Base-by-base conservation (phyloP, 345 rosid genomes). In the Eucalyptus marginata region DNA sequence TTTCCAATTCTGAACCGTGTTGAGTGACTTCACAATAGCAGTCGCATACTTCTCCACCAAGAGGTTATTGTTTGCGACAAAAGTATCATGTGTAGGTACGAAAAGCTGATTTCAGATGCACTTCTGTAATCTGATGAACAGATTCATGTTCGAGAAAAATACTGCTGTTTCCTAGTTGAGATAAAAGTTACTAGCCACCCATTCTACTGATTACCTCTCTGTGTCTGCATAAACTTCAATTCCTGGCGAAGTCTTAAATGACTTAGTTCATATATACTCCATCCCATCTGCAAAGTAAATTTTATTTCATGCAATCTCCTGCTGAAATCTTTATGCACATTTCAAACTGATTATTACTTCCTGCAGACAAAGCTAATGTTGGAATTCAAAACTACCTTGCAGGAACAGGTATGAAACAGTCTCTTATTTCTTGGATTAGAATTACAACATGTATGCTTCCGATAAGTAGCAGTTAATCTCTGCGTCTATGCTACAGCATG, bases 281-380 rank as follows among this genome's bases (percentile, higher is more conserved):
- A 33, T 71, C 44, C 81, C 25, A 3, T 18, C 40, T 18, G 81
- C 46, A 71, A 33, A 71, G 81, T 71, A 71, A 16, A 31, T 71
- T 71, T 71, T 76, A 76, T 40, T 76, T 36, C 83, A 36, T 14
- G 84, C 84, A 76, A 10, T 20, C 84, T 40, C 29, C 27, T 36
- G 29, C 84, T 76, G 47, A 76, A 20, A 11, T 76, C 84, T 7
- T 40, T 25, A 20, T 76, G 47, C 47, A 40, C 47, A 76, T 76
- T 76, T 76, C 29, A 76, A 76, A 76, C 84, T 76, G 84, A 76
- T 76, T 11, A 3, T 20, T 76, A 40, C 84, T 76, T 76, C 47
- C 47, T 76, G 92, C 93, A 93, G 94, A 86, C 83, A 59, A 66
- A 92, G 27, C 81, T 91, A 84, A 64, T 86, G 90, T 17, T 91